phyloP scores from a whole-genome alignment of 148 eudicot genomes.

The Diospyros lotus region DNA sequence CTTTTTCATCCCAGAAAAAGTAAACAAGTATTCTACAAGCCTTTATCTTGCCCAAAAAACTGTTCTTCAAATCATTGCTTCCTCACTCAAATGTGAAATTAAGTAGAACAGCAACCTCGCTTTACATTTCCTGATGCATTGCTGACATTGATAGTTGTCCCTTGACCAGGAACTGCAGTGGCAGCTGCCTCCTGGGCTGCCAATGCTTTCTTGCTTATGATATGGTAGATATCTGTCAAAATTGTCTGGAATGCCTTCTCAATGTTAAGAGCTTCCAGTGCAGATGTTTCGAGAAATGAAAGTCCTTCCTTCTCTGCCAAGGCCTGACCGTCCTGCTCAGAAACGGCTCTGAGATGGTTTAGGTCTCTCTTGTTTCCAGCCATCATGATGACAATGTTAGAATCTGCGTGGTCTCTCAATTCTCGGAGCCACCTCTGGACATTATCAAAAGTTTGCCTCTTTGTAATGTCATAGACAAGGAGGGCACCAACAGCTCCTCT shows the following conservation, averaged over 20 bases:
- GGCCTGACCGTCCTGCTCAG: conserved; percentile 37
- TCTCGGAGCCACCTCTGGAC: conserved; percentile 61
- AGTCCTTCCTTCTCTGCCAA: conserved; percentile 67
- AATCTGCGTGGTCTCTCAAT: conserved; percentile 61
- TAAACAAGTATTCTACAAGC: no score
- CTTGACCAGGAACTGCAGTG: conserved; percentile 54
- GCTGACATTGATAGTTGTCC: conserved; percentile 56
- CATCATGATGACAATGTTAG: conserved; percentile 62
- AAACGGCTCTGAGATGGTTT: conserved; percentile 50
- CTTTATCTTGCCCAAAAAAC: background rate
- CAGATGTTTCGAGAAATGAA: conserved; percentile 61
- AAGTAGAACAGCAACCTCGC: conserved; percentile 61
- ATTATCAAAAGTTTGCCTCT: conserved; percentile 60
- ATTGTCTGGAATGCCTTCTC: conserved; percentile 64
- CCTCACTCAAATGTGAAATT: conserved; percentile 8
- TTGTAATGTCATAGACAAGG: conserved; percentile 55
- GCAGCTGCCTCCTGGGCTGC: conserved; percentile 52
- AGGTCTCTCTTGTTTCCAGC: conserved; percentile 62
- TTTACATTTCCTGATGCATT: conserved; percentile 43
- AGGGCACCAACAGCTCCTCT: conserved; percentile 70
- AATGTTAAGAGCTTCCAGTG: conserved; percentile 48
- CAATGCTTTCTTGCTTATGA: conserved; percentile 60
- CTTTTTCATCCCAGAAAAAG: no score
- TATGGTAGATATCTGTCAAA: conserved; percentile 52
- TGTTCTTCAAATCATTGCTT: conserved; percentile 19